phyloP scores from a whole-genome alignment of 2,329 filamentous ascomycete genomes.

The Ophiocordyceps camponoti-leonardi region DNA sequence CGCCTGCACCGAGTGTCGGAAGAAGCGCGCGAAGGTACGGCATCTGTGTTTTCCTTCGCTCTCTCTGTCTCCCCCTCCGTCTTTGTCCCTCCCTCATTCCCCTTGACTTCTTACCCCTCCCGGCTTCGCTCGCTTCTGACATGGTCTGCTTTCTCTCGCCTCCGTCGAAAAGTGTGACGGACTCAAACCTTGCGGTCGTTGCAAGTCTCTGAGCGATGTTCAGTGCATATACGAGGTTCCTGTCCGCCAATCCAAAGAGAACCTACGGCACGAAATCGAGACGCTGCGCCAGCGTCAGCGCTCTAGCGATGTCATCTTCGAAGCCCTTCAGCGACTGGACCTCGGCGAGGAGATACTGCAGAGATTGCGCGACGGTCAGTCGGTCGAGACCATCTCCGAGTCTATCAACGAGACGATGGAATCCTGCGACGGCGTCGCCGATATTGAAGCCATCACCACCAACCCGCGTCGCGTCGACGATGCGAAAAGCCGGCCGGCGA shows the following conservation, averaged over 20 bases:
- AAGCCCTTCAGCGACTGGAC: constrained; percentile 32
- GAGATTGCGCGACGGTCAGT: constrained; percentile 34
- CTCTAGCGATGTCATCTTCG: constrained; percentile 36
- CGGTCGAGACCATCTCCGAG: constrained; percentile 36
- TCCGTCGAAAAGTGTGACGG: constrained; percentile 35
- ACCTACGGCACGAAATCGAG: constrained; percentile 42
- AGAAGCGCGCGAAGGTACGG: constrained; percentile 43
- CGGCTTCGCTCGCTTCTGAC: too few species aligned
- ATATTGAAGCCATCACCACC: neutral
- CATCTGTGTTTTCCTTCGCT: neutral
- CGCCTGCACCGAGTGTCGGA: constrained; percentile 43
- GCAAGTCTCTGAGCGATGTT: constrained; percentile 32
- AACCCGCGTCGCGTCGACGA: neutral
- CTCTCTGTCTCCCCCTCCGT: neutral
- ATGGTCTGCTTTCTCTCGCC: neutral
- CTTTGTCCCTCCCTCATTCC: neutral
- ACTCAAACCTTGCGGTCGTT: constrained; percentile 35
- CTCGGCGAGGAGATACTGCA: constrained; percentile 36
- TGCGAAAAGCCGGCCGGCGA: constrained; percentile 4
- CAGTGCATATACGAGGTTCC: constrained; percentile 46
- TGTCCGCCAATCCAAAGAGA: constrained; percentile 46
- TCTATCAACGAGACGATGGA: constrained; percentile 22
- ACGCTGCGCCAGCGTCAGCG: constrained; percentile 34
- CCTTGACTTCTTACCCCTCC: neutral
- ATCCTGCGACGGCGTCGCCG: neutral